Percentiles rank a stretch among this genome's conserved stretches.
phyloP scores from a whole-genome alignment of 2,329 filamentous ascomycete species.

The Blumeriella jaapii region DNA sequence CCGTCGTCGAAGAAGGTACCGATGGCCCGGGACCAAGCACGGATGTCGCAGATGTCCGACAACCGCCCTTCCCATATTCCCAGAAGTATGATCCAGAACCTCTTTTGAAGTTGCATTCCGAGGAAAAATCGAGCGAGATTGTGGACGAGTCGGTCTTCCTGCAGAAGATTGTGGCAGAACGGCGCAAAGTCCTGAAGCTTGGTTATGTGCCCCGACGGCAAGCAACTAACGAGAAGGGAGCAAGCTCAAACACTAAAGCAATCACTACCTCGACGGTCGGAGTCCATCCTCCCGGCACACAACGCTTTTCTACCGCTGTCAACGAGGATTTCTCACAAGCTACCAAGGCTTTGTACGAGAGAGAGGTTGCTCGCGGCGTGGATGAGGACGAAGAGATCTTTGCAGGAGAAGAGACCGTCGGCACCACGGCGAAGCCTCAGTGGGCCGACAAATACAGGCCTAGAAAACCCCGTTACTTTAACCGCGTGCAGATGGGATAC shows the following conservation, averaged over 20 bases:
- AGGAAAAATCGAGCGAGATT: slow-evolving; percentile 49
- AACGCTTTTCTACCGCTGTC: slow-evolving; percentile 56
- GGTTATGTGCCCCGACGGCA: slow-evolving; percentile 55
- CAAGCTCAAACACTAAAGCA: slow-evolving; percentile 26
- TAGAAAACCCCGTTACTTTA: slow-evolving; percentile 93
- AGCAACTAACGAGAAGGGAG: slow-evolving; percentile 26
- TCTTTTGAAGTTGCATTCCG: slow-evolving; percentile 47
- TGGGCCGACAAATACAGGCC: slow-evolving; percentile 82
- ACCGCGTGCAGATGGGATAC: slow-evolving; percentile 96
- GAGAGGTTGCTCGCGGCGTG: slow-evolving; percentile 83
- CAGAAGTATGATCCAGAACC: slow-evolving; percentile 51
- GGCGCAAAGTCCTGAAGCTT: slow-evolving; percentile 49
- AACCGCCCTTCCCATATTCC: slow-evolving; percentile 30
- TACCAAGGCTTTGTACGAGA: slow-evolving; percentile 80
- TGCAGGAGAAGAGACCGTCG: slow-evolving; percentile 72
- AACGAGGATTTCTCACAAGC: slow-evolving; percentile 78
- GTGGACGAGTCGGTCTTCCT: slow-evolving; percentile 48
- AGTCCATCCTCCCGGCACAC: slow-evolving; percentile 42
- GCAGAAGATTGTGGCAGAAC: slow-evolving; percentile 43
- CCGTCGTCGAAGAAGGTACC: slow-evolving; percentile 20
- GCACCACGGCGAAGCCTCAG: slow-evolving; percentile 50
- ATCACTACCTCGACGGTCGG: slow-evolving; percentile 29
- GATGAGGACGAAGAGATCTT: slow-evolving; percentile 95
- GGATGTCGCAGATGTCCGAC: slow-evolving; percentile 13
- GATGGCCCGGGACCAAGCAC: slow-evolving; percentile 7